phyloP scores from a whole-genome alignment of 495 filamentous ascomycete species.

The Talaromyces thailandensis region DNA sequence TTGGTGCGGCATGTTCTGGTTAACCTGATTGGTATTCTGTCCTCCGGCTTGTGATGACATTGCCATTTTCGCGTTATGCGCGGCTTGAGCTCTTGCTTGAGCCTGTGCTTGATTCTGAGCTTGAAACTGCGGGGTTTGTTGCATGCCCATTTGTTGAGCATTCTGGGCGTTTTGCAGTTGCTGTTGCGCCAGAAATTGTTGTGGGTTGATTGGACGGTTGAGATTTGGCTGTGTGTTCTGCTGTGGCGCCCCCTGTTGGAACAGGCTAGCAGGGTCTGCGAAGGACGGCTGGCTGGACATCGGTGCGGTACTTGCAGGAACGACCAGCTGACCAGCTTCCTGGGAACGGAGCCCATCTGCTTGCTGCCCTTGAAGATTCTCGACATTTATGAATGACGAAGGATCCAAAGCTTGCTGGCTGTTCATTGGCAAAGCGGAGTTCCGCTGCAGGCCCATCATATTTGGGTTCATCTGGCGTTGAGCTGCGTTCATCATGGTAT shows the following conservation, averaged over 20 bases:
- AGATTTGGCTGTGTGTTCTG: constrained; percentile 31
- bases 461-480: constrained; percentile 33
- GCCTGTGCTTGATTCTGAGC: constrained; percentile 27
- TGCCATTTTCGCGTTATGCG: constrained; percentile 41
- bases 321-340: constrained; percentile 56
- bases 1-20: constrained; percentile 37
- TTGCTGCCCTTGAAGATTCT: constrained; percentile 52
- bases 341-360: constrained; percentile 53
- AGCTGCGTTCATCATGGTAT: constrained; percentile 29
- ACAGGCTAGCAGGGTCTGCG: constrained; percentile 27
- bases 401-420: constrained; percentile 35
- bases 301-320: constrained; percentile 52
- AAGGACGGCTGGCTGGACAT: constrained; percentile 35
- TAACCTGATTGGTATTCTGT: constrained; percentile 24
- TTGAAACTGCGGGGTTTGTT: constrained; percentile 23
- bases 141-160: constrained; percentile 29
- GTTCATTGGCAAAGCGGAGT: constrained; percentile 25
- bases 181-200: constrained; percentile 31
- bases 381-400: constrained; percentile 39
- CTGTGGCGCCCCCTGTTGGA: constrained; percentile 18
- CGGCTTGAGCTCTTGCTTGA: constrained; percentile 29
- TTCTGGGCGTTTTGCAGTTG: constrained; percentile 29
- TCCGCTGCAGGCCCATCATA: constrained; percentile 37
- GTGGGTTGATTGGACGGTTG: constrained; percentile 28
- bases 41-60: constrained; percentile 27